Base-by-base conservation (phyloP, 2,329 filamentous ascomycete species). In the Trichoderma harzianum region DNA sequence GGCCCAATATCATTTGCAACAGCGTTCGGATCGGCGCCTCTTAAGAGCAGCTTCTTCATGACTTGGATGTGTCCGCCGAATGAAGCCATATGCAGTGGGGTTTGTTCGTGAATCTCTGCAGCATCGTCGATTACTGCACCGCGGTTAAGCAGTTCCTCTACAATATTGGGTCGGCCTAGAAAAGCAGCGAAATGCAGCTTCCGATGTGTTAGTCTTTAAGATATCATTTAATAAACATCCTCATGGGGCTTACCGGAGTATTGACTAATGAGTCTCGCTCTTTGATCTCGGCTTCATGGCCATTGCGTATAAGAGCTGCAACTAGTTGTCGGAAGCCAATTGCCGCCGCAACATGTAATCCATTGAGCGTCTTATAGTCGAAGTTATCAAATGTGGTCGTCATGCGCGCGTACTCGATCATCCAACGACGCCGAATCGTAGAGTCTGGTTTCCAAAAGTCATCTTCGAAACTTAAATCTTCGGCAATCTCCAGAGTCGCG, bases 401-500 rank as follows among this genome's bases (percentile, higher is more conserved):
- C 36, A 80, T 75, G 16, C 78, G 75, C 12, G 76, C 76, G 53
- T 82, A 80, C 34, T 80, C 80, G 0, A 78, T 77, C 4, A 84
- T 73, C 83, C 83, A 84, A 3, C 80, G 80, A 16, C 78, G 78
- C 8, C 83, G 77, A 11, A 83, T 78, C 1, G 74, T 70, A 0
- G 83, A 84, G 16, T 78, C 77, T 0, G 72, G 74, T 34, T 78
- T 77, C 83, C 83, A 84, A 67, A 84, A 84, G 11, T 81, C 78
- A 7, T 78, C 69, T 47, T 83, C 82, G 8, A 76, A 61, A 68
- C 81, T 82, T 2, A 84, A 74, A 11, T 79, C 79, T 39, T 84
- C 82, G 0, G 82, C 82, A n/a, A 84, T 82, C 63, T 83, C 82
- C 5, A 76, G 72, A 0, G 83, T 84, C 21, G 83, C 82, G 63